Evolutionary conservation across 805 yeast species (phyloP), one percentile per base, ranked within the genome.

Genomic region (Metschnikowia vanudenii): DNA sequence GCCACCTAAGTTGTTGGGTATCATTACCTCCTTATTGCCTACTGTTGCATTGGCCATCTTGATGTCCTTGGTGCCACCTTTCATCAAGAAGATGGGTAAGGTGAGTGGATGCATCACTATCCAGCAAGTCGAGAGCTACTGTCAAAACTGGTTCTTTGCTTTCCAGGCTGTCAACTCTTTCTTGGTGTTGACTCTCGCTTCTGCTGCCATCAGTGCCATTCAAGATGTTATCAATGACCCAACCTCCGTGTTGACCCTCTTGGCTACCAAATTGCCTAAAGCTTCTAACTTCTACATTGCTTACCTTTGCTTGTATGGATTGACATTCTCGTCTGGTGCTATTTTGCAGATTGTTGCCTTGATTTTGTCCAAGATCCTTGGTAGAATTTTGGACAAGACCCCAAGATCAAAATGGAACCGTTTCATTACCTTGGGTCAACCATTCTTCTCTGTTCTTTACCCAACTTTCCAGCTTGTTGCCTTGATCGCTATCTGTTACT

Each of bases 371-470:
- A 82, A 85, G 61, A 69, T 85, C 31, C 71, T 91, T 49, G 88
- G 94, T 26, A 72, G 71, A 53, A 49, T 89, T 18, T 75, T 94
- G 50, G 96, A 90, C 64, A 76, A 78, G 44, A 89, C 98, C 5
- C 98, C 98, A 51, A 82, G 98, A 69, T 84, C 88, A 68, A 87
- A 85, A 71, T 92, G 97, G 97, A 79, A 65, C 50, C 81, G 96
- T 60, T 79, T 67, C 62, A 80, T 80, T 62, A 75, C 72, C 1
- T 71, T 92, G 56, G 76, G 81, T 11, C 74, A 78, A 35, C 86
- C 91, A 37, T 76, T 80, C 19, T 90, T 91, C 87, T 96, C 97
- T 41, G 81, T 86, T 14, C 71, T 80, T 12, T 92, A 86, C 67
- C 97, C 97, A 7, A 72, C 76, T 10, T 84, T 83, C 64, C 85